These are phyloP conservation scores for Cercospora sesami DNA, from an alignment of 2,329 filamentous ascomycete species.

Conservation along the genomic window DNA sequence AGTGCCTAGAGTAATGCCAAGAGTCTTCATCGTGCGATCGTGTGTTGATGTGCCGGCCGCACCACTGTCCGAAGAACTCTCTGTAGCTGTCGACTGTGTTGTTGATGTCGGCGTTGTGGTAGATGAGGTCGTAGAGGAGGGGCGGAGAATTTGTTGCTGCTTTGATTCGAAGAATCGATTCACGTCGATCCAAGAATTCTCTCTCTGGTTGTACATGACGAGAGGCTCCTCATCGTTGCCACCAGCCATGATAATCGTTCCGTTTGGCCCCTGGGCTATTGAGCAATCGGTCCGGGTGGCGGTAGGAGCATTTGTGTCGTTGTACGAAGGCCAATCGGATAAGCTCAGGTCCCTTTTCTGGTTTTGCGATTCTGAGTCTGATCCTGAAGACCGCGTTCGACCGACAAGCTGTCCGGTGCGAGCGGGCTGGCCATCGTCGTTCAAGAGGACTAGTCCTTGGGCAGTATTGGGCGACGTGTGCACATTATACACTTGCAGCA, in stretches of 20 bases:
- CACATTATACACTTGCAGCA: conserved; percentile 77
- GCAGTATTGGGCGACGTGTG: conserved; percentile 72
- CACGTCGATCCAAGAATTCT: conserved; percentile 78
- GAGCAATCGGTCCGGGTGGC: conserved; percentile 67
- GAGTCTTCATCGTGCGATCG: conserved; percentile 59
- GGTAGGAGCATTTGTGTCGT: conserved; percentile 68
- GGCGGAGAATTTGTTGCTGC: conserved; percentile 39
- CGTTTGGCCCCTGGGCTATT: conserved; percentile 65
- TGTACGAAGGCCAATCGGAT: conserved; percentile 74
- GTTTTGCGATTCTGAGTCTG: conserved; percentile 38
- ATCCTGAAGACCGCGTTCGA: conserved; percentile 31
- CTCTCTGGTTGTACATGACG: conserved; percentile 71
- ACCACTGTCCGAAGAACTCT: conserved; percentile 38
- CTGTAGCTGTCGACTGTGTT: conserved; percentile 38
- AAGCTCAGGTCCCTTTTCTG: conserved; percentile 58
- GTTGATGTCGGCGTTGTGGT: conserved; percentile 42
- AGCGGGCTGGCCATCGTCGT: conserved; percentile 56
- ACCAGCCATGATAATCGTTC: conserved; percentile 75
- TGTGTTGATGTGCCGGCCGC: conserved; percentile 40
- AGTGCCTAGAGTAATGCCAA: conserved; percentile 81
- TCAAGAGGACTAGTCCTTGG: conserved; percentile 66
- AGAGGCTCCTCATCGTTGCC: conserved; percentile 68
- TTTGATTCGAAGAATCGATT: conserved; percentile 60
- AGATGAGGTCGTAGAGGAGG: conserved; percentile 34
- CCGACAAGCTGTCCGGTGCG: conserved; percentile 52